Conservation (phyloP, 129 eudicot species). For the Kitagawia praeruptora region DNA sequence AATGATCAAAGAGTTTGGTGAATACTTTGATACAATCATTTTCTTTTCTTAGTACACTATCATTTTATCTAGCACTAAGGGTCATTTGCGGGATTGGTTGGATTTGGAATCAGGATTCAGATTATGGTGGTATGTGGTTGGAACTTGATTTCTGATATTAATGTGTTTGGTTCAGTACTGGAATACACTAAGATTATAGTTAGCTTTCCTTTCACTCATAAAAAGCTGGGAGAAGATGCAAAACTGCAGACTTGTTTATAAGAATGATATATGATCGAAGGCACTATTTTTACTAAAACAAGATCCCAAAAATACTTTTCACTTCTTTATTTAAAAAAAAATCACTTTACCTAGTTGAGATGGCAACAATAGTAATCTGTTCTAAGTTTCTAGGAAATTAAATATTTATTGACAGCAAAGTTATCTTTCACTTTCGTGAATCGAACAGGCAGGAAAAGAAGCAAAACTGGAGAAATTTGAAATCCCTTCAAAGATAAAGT, state of each 20-base stretch:
- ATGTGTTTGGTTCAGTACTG: too few species aligned
- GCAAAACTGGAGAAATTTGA: slow-evolving; percentile 76
- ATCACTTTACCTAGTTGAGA: neutral
- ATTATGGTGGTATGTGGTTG: too few species aligned
- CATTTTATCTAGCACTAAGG: neutral
- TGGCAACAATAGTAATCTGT: neutral
- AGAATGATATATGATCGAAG: neutral
- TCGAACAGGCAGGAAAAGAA: slow-evolving; percentile 64
- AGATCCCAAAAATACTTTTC: neutral
- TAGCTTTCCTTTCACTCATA: too few species aligned
- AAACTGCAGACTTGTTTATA: neutral
- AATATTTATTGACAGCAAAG: neutral
- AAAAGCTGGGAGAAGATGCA: neutral
- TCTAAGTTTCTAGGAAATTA: neutral
- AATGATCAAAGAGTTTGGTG: too few species aligned
- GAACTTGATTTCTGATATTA: too few species aligned
- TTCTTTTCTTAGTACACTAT: neutral
- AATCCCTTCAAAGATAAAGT: slow-evolving; percentile 74
- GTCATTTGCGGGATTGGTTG: too few species aligned
- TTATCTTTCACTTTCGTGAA: neutral
- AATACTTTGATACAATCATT: neutral
- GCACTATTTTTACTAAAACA: too few species aligned
- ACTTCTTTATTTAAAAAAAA: too few species aligned
- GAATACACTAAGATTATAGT: too few species aligned
- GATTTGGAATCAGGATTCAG: too few species aligned